Evolutionary conservation across 2,329 filamentous ascomycete genomes (phyloP).

Genomic region (Fusarium illudens): DNA sequence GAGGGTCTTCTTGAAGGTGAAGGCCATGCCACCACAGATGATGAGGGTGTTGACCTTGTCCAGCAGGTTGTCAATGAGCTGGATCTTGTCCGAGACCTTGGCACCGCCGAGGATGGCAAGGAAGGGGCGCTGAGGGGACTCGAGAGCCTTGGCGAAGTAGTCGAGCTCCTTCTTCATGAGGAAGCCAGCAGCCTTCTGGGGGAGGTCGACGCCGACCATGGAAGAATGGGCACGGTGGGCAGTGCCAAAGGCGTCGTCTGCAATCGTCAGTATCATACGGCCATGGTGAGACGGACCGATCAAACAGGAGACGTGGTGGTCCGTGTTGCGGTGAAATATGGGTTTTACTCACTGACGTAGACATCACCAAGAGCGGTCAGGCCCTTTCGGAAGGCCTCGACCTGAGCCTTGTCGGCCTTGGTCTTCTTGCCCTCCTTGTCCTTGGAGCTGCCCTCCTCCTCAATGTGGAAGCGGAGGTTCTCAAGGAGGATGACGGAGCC

Average conservation of each 20-base stretch:
- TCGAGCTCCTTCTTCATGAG: conserved; percentile 99
- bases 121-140: conserved; percentile 93
- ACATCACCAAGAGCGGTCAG: conserved; percentile 94
- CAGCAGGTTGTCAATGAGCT: conserved; percentile 98
- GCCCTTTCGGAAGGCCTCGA: conserved; percentile 93
- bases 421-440: conserved; percentile 95
- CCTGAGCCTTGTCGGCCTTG: conserved; percentile 94
- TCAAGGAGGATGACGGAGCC: conserved; percentile 91
- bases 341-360: conserved; percentile 81
- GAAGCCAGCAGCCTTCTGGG: conserved; percentile 97
- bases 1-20: conserved; percentile 99
- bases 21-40: conserved; percentile 97
- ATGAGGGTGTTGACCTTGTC: conserved; percentile 97
- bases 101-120: conserved; percentile 97
- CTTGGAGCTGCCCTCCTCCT: conserved; percentile 97
- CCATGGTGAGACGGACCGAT: neutral
- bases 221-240: conserved; percentile 98
- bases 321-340: neutral
- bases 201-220: conserved; percentile 96
- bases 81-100: conserved; percentile 99
- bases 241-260: conserved; percentile 97
- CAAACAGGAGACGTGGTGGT: neutral
- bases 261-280: conserved; percentile 32
- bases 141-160: conserved; percentile 97
- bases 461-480: conserved; percentile 97